These are phyloP conservation scores for Macrocystidia cucumis DNA, from an alignment of 1,284 basidiomycete genomes.

Conservation along the genomic window DNA sequence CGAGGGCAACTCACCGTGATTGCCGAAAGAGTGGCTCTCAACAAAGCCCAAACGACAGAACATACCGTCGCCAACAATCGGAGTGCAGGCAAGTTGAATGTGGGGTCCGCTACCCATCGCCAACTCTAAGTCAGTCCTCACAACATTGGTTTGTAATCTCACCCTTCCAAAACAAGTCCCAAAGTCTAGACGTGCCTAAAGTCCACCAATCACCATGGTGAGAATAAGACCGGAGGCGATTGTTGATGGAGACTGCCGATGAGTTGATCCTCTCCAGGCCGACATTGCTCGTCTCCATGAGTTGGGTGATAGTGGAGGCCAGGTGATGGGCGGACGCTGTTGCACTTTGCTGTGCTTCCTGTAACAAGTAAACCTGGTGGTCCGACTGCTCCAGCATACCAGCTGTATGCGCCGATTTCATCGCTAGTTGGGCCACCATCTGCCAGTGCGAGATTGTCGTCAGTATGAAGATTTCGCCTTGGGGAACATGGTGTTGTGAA, in stretches of 20 bases:
- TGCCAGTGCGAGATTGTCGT: no score
- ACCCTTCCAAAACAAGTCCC: slow-evolving; percentile 6
- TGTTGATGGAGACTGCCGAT: slow-evolving; percentile 18
- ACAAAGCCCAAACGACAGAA: no score
- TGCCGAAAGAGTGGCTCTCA: slow-evolving; percentile 9
- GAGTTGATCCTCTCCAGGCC: slow-evolving; percentile 40
- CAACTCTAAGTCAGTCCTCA: no score
- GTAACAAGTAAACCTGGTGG: slow-evolving; percentile 17
- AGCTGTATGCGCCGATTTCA: slow-evolving; percentile 14
- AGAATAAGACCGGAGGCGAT: no score
- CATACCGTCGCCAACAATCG: no score
- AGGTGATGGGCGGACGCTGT: slow-evolving; percentile 26
- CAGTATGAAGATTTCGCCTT: no score
- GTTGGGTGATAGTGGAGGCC: slow-evolving; percentile 22
- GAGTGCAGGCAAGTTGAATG: no score
- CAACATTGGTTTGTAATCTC: no score
- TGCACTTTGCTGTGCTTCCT: slow-evolving; percentile 16
- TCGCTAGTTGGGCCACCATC: slow-evolving; percentile 11
- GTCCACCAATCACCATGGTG: no score
- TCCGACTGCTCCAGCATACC: slow-evolving; percentile 18
- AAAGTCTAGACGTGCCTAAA: slow-evolving; percentile 5
- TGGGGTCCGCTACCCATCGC: no score
- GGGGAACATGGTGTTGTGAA: no score
- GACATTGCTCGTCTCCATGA: slow-evolving; percentile 27
- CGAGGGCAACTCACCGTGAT: slow-evolving; percentile 11